These are phyloP conservation scores for Calocera viscosa DNA, from an alignment of 768 basidiomycete genomes.

Conservation along the genomic window DNA sequence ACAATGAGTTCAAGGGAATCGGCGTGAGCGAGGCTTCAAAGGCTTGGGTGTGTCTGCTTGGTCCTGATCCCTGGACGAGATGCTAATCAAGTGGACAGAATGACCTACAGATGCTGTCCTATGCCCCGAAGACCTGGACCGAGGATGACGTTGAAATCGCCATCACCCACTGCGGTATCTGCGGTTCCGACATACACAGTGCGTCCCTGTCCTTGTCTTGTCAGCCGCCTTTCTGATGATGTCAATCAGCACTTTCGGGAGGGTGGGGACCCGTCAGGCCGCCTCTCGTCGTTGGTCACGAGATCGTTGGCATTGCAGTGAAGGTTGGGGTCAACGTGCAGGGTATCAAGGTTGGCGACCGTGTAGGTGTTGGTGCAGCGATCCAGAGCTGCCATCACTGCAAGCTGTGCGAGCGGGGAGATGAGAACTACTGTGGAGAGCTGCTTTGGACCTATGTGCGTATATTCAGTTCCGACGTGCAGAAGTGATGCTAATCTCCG, in stretches of 20 bases:
- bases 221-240: not conserved
- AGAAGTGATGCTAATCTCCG: not conserved
- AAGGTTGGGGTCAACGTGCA: slow-evolving; percentile 27
- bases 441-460: not conserved
- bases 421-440: slow-evolving; percentile 16
- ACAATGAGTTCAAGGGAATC: not conserved
- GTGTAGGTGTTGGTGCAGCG: slow-evolving; percentile 33
- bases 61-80: not conserved
- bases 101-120: not conserved
- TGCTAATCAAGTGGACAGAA: not conserved
- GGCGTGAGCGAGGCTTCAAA: not conserved
- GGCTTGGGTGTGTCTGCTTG: not conserved
- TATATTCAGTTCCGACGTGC: slow-evolving; percentile 18
- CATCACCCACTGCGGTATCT: not conserved
- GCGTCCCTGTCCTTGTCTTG: not conserved
- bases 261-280: slow-evolving; percentile 21
- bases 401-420: slow-evolving; percentile 17
- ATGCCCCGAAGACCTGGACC: not conserved
- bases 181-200: not conserved
- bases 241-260: slow-evolving; percentile 18
- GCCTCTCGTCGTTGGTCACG: slow-evolving; percentile 19
- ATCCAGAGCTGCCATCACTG: slow-evolving; percentile 21
- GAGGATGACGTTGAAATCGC: slow-evolving; percentile 3
- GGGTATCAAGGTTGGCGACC: slow-evolving; percentile 31
- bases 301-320: slow-evolving; percentile 26